Percentiles rank a stretch among this genome's conserved stretches.
phyloP scores from a whole-genome alignment of 2,329 filamentous ascomycete genomes.

The Blastomyces parvus region DNA sequence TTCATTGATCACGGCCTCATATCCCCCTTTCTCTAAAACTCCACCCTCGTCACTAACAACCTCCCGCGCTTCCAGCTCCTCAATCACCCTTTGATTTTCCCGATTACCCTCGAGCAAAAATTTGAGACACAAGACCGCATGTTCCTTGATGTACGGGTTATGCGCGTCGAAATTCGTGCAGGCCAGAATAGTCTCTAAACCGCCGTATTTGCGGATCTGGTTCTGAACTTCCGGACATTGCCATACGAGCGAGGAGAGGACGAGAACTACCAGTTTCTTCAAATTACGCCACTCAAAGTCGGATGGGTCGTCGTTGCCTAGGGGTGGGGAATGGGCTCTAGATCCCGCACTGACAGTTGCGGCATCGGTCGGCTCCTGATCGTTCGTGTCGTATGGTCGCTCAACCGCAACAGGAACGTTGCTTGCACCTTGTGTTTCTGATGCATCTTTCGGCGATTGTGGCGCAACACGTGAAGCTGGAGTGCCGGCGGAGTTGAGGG shows the following conservation, averaged over 20 bases:
- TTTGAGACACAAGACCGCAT: slow-evolving; percentile 79
- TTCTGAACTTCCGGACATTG: slow-evolving; percentile 76
- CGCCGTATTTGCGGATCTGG: slow-evolving; percentile 75
- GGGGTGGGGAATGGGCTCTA: slow-evolving; percentile 38
- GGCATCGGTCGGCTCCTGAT: slow-evolving; percentile 33
- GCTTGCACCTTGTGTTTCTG: slow-evolving; percentile 22
- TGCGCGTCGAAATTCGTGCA: slow-evolving; percentile 87
- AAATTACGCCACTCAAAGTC: slow-evolving; percentile 70
- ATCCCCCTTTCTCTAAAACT: slow-evolving; percentile 33
- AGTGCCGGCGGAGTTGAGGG: slow-evolving; percentile 16
- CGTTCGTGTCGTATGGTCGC: slow-evolving; percentile 51
- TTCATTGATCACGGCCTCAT: slow-evolving; percentile 36
- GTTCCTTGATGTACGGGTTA: slow-evolving; percentile 89
- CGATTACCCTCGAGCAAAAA: slow-evolving; percentile 48
- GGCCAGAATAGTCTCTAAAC: slow-evolving; percentile 77
- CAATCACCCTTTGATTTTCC: slow-evolving; percentile 46
- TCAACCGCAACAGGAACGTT: slow-evolving; percentile 47
- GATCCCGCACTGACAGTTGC: slow-evolving; percentile 32
- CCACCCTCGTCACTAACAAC: slow-evolving; percentile 35
- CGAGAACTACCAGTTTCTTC: slow-evolving; percentile 85
- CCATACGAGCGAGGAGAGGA: slow-evolving; percentile 80
- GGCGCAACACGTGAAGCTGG: slow-evolving; percentile 23
- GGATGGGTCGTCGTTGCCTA: slow-evolving; percentile 50
- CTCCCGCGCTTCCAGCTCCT: slow-evolving; percentile 39
- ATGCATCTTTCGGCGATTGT: slow-evolving; percentile 20